Conservation (phyloP, 805 yeast species). For the Ogataea sp. region DNA sequence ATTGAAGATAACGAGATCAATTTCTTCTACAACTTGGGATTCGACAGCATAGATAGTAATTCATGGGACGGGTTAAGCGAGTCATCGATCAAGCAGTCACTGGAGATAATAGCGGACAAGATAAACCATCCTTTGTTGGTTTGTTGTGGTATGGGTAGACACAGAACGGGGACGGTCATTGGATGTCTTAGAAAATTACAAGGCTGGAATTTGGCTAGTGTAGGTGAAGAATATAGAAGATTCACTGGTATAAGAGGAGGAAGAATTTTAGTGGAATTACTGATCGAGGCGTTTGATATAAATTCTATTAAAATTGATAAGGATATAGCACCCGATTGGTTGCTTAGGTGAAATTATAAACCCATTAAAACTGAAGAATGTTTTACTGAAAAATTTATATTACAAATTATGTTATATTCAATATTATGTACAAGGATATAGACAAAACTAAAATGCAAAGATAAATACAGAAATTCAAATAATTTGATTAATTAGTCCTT, state of each 20-base stretch:
- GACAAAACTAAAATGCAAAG: not conserved
- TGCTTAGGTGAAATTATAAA: slow-evolving; percentile 17
- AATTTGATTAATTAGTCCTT: not conserved
- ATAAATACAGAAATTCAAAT: no score
- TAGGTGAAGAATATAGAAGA: slow-evolving; percentile 88
- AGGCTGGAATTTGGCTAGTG: slow-evolving; percentile 95
- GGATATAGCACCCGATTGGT: slow-evolving; percentile 41
- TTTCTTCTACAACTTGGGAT: slow-evolving; percentile 75
- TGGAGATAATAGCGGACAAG: slow-evolving; percentile 64
- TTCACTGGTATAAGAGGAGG: slow-evolving; percentile 93
- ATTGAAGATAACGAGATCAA: slow-evolving; percentile 65
- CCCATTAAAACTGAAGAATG: no score
- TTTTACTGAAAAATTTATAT: not conserved
- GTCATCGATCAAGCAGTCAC: slow-evolving; percentile 67
- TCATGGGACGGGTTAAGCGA: slow-evolving; percentile 97
- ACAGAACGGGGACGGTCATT: slow-evolving; percentile 92
- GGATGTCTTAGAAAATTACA: slow-evolving; percentile 90
- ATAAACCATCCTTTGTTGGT: slow-evolving; percentile 79
- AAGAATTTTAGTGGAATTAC: slow-evolving; percentile 80
- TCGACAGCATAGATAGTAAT: slow-evolving; percentile 40
- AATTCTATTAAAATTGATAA: slow-evolving; percentile 32
- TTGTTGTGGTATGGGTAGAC: slow-evolving; percentile 98
- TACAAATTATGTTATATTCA: not conserved
- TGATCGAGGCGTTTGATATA: slow-evolving; percentile 67
- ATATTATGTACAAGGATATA: no score